A percentile compares a stretch with the other conserved stretches of the same genome.
These are phyloP conservation scores for Albophoma yamanashiensis DNA, from an alignment of 2,329 filamentous ascomycete species.

Conservation along the genomic window DNA sequence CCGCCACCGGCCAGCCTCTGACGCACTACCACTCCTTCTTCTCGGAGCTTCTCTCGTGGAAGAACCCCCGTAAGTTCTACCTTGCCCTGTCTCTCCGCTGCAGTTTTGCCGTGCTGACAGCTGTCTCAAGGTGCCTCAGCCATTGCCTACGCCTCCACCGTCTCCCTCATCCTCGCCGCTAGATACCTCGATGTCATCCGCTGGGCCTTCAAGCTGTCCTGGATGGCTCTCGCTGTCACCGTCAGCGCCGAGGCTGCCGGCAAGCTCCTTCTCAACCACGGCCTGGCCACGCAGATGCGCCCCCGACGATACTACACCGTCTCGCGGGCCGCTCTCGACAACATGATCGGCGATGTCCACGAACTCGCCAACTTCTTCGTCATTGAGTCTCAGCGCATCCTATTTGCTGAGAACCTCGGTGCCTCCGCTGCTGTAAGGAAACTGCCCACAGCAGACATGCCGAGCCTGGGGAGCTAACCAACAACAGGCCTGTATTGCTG, in stretches of 20 bases:
- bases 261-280: conserved; percentile 49
- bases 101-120: conserved; percentile 4
- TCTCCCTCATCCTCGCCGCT: conserved; percentile 49
- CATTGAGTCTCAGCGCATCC: conserved; percentile 57
- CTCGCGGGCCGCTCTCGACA: conserved; percentile 50
- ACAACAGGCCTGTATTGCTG: conserved; percentile 42
- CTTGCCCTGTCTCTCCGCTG: not conserved
- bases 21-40: conserved; percentile 66
- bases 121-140: conserved; percentile 44
- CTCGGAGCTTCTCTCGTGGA: conserved; percentile 57
- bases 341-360: conserved; percentile 51
- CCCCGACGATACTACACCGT: conserved; percentile 59
- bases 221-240: conserved; percentile 49
- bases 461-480: conserved; percentile 7
- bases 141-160: conserved; percentile 49
- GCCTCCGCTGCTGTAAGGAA: conserved; percentile 47
- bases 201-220: conserved; percentile 55
- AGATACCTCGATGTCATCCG: conserved; percentile 57
- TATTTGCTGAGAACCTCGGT: conserved; percentile 57
- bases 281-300: conserved; percentile 54
- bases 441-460: conserved; percentile 5
- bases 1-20: conserved; percentile 51
- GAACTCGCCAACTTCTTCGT: conserved; percentile 64
- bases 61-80: conserved; percentile 50
- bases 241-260: conserved; percentile 50